Base-by-base conservation (phyloP, 768 basidiomycete genomes). In the Lepiota brunneoincarnata region DNA sequence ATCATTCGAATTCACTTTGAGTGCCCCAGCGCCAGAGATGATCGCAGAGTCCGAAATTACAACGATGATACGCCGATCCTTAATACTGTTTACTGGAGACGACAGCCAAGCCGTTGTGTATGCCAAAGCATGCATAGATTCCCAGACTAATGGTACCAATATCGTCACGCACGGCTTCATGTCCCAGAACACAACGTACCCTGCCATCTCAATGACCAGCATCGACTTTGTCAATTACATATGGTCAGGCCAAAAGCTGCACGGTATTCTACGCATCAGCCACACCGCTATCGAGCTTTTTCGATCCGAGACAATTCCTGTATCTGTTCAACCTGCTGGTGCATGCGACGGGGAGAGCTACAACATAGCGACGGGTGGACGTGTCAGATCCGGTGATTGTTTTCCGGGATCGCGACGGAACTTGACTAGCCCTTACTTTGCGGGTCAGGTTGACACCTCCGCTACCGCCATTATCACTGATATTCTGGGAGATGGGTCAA, bases 381-480 rank as follows among this genome's bases (percentile, higher is more conserved):
- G 43, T 20, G 49, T 62, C 21, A 41, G 41, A 4, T 54, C 40
- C 4, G 48, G 37, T 6, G 57, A 40, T 37, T 62, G 62, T 48
- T 58, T 54, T 35, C 45, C 53, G 10, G 40, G 20, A 6, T 37
- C 26, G 5, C 17, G 26, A 49, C 43, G 40, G 26, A 34, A 37
- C 46, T 50, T 36, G 14, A 36, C 44, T 17, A 51, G 18, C 36
- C 54, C 48, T 37, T 14, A 36, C 5, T 64, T 60, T 35, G 41
- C 57, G 6, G 61, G 61, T 11, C 61, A 59, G 38, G 17, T 62
- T 5, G 61, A 64, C 42, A 55, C 59, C 1, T 62, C 63, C n/a
- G 42, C 61, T 14, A 44, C 59, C n/a, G 24, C 52, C 14, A 58
- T 62, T 17, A 39, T 62, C 34, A 54, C 14, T 3, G 55, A 58